Conservation (phyloP, 306 rosid species). For the apple (Malus domestica) region ASM211411v1 NC_041796.1:6226501-6227000, state of each 20-base stretch:
- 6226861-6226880: background rate
- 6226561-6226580: slow-evolving; percentile 25
- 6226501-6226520: slow-evolving; percentile 21
- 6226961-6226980: too few species aligned
- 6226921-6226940: too few species aligned
- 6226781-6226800: slow-evolving; percentile 22
- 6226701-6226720: slow-evolving; percentile 19
- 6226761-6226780: slow-evolving; percentile 11
- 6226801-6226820: slow-evolving; percentile 41
- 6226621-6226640: slow-evolving; percentile 32
- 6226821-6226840: slow-evolving; percentile 45
- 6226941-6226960: too few species aligned
- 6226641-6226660: slow-evolving; percentile 31
- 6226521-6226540: slow-evolving; percentile 27
- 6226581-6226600: slow-evolving; percentile 33
- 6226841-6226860: slow-evolving; percentile 3
- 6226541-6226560: slow-evolving; percentile 12
- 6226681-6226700: slow-evolving; percentile 20
- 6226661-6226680: slow-evolving; percentile 19
- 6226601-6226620: slow-evolving; percentile 38
- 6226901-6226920: background rate
- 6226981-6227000: too few species aligned
- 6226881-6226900: background rate
- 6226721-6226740: slow-evolving; percentile 25
- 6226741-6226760: slow-evolving; percentile 24